phyloP scores from a whole-genome alignment of 2,329 filamentous ascomycete species.

The Diaporthe ampelina region DNA sequence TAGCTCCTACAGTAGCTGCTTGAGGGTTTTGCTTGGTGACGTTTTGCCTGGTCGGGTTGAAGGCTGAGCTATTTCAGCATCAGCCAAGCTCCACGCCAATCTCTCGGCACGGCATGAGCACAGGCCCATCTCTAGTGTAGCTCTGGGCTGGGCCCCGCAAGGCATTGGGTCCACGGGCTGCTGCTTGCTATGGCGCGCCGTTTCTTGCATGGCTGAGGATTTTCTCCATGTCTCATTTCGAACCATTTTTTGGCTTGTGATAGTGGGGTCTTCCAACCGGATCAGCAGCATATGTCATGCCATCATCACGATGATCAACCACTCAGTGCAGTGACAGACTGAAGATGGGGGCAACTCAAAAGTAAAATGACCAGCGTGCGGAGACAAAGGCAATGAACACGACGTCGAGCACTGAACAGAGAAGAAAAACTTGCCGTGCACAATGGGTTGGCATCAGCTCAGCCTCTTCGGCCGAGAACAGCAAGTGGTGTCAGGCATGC shows the following conservation, averaged over 20 bases:
- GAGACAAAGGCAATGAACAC: neutral
- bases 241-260: conserved; percentile 28
- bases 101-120: conserved; percentile 21
- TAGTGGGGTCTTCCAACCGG: neutral
- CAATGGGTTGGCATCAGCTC: neutral
- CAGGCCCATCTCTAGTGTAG: conserved; percentile 6
- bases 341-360: neutral
- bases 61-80: conserved; percentile 8
- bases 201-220: conserved; percentile 2
- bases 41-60: neutral
- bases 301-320: conserved; percentile 2
- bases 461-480: conserved; percentile 3
- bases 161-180: neutral
- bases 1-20: neutral
- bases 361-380: neutral
- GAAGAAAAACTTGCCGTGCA: no score
- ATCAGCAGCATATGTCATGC: conserved; percentile 21
- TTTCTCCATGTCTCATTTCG: conserved; percentile 19
- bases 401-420: no score
- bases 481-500: neutral
- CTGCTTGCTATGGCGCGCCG: neutral
- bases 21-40: neutral
- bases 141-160: neutral
- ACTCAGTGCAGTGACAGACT: neutral
- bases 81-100: conserved; percentile 29